Evolutionary conservation across 2,329 filamentous ascomycete species (phyloP), one percentile per base, ranked within the genome.

Genomic region (Fusarium gaditjirri): DNA sequence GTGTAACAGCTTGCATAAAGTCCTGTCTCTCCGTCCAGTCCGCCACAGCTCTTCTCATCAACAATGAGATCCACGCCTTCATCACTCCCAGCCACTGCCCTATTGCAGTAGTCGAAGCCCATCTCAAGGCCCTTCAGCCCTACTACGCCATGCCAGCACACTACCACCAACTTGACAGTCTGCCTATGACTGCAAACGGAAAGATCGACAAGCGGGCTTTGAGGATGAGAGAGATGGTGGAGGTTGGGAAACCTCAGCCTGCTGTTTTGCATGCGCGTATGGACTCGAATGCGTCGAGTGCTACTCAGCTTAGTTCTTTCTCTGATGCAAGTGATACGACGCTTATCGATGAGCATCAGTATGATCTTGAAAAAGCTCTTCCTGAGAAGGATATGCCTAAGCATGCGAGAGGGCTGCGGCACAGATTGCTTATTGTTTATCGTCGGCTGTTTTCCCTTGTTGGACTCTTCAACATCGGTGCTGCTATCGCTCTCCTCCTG

Each of bases 401-500:
- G 41, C 77, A 78, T 21, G 75, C 78, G n/a, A 81, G 83, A 21
- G 82, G 80, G 29, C 53, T 86, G 16, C 79, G 83, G 2, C 81
- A 84, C 68, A 81, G 83, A 29, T 74, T 87, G 25, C 81, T 89
- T 68, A 86, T 86, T 57, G 81, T 87, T 19, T 90, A 90, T 71
- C 84, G 88, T 7, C 84, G 86, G 3, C 83, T 90, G 3, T 89
- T 90, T 76, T 85, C 86, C 16, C 47, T 89, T 5, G 82, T 88
- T 23, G 84, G 86, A 57, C 70, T 89, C n/a, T 78, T 82, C 73
- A 90, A 90, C 73, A 76, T 85, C 23, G 81, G 81, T 14, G 87
- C 86, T 23, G 82, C 87, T 35, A 76, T 84, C 42, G 78, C 80
- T 54, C 79, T 87, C 43, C 72, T 86, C 27, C 71, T 83, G 47